These are phyloP conservation scores for Pythium folliculosum DNA, from an alignment of 352 stramenopile species.

Conservation along the genomic window DNA sequence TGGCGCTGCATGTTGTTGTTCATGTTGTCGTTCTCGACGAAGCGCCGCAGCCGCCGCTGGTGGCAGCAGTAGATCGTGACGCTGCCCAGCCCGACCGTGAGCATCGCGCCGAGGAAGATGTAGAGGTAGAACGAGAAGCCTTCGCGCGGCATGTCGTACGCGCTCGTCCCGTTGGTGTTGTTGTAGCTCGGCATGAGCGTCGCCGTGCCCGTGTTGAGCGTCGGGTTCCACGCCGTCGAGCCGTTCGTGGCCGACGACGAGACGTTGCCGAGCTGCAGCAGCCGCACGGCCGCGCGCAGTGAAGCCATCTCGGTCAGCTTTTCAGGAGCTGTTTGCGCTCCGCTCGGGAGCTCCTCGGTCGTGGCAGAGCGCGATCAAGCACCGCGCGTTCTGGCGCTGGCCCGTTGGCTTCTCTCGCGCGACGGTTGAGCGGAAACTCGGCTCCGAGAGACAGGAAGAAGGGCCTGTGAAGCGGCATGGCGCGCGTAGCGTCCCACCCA, in stretches of 20 bases:
- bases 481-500: neutral
- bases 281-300: conserved; percentile 12
- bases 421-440: neutral
- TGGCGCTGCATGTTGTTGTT: conserved; percentile 90
- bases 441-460: neutral
- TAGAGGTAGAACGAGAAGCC: conserved; percentile 71
- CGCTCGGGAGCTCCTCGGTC: neutral
- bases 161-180: conserved; percentile 7
- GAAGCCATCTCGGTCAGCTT: neutral
- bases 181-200: conserved; percentile 5
- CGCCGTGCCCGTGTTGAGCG: conserved; percentile 1
- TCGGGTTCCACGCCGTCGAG: neutral
- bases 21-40: conserved; percentile 65
- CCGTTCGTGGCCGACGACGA: conserved; percentile 7
- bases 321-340: neutral
- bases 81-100: conserved; percentile 39
- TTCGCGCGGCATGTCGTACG: neutral
- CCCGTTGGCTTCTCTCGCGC: neutral
- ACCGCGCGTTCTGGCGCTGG: too few relatives aligned
- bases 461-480: conserved; percentile 9
- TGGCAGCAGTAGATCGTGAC: conserved; percentile 69
- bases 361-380: neutral
- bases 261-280: conserved; percentile 17
- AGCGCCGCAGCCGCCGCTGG: conserved; percentile 55
- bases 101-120: conserved; percentile 70